Evolutionary conservation across 2,329 filamentous ascomycete species (phyloP).

Genomic region (Diaporthe ampelina): DNA sequence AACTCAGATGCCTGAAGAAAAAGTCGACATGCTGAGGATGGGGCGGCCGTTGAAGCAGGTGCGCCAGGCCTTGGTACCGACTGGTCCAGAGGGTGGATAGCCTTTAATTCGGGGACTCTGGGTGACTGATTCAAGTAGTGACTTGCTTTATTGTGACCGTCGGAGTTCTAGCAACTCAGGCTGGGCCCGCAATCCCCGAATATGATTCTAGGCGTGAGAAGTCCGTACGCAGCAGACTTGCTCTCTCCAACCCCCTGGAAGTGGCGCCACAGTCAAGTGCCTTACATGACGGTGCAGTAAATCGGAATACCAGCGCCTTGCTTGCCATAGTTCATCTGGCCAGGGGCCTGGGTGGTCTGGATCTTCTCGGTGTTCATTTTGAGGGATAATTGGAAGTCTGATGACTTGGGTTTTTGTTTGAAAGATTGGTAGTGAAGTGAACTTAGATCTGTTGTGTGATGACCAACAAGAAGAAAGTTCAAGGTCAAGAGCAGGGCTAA

Average conservation of each 20-base stretch:
- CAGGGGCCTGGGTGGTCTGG: neutral
- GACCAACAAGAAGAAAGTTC: neutral
- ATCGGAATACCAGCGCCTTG: neutral
- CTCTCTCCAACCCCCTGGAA: neutral
- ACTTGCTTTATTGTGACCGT: neutral
- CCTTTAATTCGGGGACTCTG: neutral
- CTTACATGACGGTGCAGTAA: conserved; percentile 27
- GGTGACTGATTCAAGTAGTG: neutral
- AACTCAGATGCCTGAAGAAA: neutral
- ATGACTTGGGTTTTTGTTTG: neutral
- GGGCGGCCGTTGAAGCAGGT: neutral
- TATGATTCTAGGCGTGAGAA: neutral
- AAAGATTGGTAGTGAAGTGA: neutral
- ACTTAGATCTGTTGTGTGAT: neutral
- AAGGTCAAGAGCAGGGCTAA: neutral
- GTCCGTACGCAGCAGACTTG: no score
- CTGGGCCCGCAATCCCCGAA: neutral
- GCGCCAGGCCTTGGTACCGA: neutral
- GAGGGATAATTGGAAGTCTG: neutral
- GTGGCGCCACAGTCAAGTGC: neutral
- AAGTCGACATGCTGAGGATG: conserved; percentile 7
- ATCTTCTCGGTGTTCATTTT: conserved; percentile 17
- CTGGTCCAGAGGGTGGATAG: neutral
- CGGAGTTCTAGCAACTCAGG: neutral
- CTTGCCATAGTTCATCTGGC: neutral